Evolutionary conservation across 1,139 yeast genomes (phyloP).

Genomic region (Sugiyamaella paludigena): DNA sequence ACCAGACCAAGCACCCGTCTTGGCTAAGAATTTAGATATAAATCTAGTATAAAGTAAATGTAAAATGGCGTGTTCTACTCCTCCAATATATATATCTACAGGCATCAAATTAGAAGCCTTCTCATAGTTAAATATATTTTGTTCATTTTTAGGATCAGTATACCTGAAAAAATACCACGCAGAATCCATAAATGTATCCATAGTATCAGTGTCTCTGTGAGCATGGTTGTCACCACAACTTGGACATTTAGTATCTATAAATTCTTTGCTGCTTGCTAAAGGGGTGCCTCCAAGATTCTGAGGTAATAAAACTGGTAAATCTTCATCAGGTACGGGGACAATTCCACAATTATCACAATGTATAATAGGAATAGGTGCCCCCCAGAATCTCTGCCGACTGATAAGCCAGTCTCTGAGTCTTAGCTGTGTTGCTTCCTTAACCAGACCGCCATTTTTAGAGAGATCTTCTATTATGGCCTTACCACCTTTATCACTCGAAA

Average conservation of each 20-base stretch:
- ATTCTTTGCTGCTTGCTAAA: slow-evolving; percentile 62
- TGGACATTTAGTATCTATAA: slow-evolving; percentile 76
- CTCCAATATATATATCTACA: slow-evolving; percentile 88
- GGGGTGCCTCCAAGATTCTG: slow-evolving; percentile 69
- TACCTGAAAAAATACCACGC: slow-evolving; percentile 94
- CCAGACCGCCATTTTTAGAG: slow-evolving; percentile 39
- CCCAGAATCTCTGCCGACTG: slow-evolving; percentile 96
- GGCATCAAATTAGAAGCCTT: slow-evolving; percentile 65
- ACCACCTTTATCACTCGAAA: slow-evolving; percentile 53
- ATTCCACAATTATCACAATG: slow-evolving; percentile 84
- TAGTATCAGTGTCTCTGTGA: slow-evolving; percentile 89
- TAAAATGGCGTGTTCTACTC: slow-evolving; percentile 93
- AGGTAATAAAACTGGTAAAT: slow-evolving; percentile 81
- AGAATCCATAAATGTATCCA: slow-evolving; percentile 98
- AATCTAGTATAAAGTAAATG: slow-evolving; percentile 85
- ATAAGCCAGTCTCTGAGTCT: slow-evolving; percentile 89
- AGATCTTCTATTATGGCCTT: slow-evolving; percentile 47
- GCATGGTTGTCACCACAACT: slow-evolving; percentile 66
- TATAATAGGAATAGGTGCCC: slow-evolving; percentile 94
- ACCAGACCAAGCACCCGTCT: slow-evolving; percentile 59
- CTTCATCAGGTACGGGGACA: slow-evolving; percentile 83
- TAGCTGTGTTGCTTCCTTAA: slow-evolving; percentile 52
- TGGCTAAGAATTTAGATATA: slow-evolving; percentile 70
- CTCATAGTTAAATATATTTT: slow-evolving; percentile 50
- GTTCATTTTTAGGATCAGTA: slow-evolving; percentile 64